Evolutionary conservation across 1,284 basidiomycete genomes (phyloP).

Genomic region (Trametes sp.): DNA sequence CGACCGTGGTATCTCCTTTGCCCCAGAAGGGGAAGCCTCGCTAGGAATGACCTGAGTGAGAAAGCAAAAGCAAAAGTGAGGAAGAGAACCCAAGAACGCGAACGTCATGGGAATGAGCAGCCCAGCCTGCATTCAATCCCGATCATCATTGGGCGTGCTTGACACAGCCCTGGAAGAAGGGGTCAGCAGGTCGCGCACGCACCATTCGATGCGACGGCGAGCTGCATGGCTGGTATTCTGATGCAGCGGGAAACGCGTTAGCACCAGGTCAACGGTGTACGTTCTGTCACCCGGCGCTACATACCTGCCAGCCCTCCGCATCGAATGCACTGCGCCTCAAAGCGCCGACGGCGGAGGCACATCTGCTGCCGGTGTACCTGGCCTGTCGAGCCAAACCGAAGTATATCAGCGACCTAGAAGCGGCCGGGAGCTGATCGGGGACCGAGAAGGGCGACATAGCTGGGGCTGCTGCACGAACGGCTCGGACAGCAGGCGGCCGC

Average conservation of each 20-base stretch:
- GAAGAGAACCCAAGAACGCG: constrained; percentile 1
- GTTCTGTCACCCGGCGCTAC: constrained; percentile 7
- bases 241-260: not conserved
- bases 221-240: not conserved
- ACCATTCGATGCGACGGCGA: not conserved
- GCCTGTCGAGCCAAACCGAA: constrained; percentile 18
- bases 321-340: not conserved
- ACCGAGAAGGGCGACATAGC: not conserved
- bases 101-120: constrained; percentile 3
- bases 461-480: constrained; percentile 2
- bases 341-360: not conserved
- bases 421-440: constrained; percentile 25
- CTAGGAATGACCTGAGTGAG: no score
- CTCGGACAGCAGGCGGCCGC: constrained; percentile 18
- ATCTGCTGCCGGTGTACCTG: constrained; percentile 14
- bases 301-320: not conserved
- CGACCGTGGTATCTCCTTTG: no score
- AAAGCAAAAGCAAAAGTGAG: not conserved
- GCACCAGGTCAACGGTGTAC: constrained; percentile 1
- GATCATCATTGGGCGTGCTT: constrained; percentile 4
- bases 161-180: constrained; percentile 9
- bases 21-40: no score
- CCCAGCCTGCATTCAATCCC: not conserved
- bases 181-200: constrained; percentile 17
- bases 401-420: constrained; percentile 23